phyloP scores from a whole-genome alignment of 1,284 basidiomycete species.

The Malassezia sp. region DNA sequence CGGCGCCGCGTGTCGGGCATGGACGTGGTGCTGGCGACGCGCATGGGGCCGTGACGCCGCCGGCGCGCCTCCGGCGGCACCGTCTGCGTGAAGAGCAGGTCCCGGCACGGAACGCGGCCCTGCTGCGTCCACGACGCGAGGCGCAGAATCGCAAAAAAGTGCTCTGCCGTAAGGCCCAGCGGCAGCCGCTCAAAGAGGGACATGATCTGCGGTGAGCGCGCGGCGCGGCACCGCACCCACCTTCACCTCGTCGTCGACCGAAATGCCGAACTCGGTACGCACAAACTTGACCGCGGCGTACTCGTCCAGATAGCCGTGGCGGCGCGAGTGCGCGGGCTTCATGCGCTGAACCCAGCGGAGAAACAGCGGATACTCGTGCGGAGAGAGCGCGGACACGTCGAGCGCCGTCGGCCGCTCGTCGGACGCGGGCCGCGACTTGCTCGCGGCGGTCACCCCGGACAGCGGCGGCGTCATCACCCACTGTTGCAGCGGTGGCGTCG shows the following conservation, averaged over 20 bases:
- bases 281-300: slow-evolving; percentile 40
- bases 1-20: neutral
- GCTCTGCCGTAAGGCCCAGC: slow-evolving; percentile 33
- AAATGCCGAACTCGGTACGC: slow-evolving; percentile 33
- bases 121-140: slow-evolving; percentile 42
- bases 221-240: slow-evolving; percentile 17
- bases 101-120: slow-evolving; percentile 22
- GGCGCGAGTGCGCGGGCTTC: slow-evolving; percentile 33
- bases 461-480: neutral
- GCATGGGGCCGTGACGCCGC: neutral
- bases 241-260: slow-evolving; percentile 38
- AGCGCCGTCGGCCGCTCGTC: slow-evolving; percentile 16
- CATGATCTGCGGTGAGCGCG: slow-evolving; percentile 23
- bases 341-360: slow-evolving; percentile 30
- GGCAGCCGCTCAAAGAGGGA: slow-evolving; percentile 43
- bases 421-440: neutral
- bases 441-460: neutral
- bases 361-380: slow-evolving; percentile 36
- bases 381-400: slow-evolving; percentile 40
- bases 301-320: slow-evolving; percentile 37
- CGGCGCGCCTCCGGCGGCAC: slow-evolving; percentile 4
- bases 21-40: slow-evolving; percentile 5
- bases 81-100: slow-evolving; percentile 39
- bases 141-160: slow-evolving; percentile 43
- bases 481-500: slow-evolving; percentile 1